Evolutionary conservation across 2,329 filamentous ascomycete species (phyloP), one percentile per base, ranked within the genome.

Genomic region (Colletotrichum lindemuthianum): DNA sequence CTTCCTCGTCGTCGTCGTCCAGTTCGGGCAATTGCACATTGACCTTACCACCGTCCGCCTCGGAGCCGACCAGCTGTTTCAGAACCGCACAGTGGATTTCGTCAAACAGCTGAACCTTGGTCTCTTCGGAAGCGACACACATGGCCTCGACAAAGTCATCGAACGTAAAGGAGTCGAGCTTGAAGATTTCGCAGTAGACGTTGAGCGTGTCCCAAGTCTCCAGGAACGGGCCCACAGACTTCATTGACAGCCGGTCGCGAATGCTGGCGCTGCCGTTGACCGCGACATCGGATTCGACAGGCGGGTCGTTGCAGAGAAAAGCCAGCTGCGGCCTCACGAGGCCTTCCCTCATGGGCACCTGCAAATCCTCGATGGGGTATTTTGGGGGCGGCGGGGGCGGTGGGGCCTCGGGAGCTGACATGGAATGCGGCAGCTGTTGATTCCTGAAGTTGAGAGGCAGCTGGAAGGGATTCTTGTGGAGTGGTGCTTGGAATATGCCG

Each of bases 181-280:
- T 88, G 73, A 97, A 97, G 15, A 97, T 90, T 72, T 97, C 93
- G 73, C 93, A 97, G 74, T 97, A 97, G n/a, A 99, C 95, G 72
- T 97, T 99, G 39, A 99, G 84, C 0, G 94, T 97, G 71, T 97
- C 93, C 96, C 96, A 99, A 0, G 92, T 92, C 77, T 97, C 95
- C 32, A 99, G 79, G 13, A 98, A 81, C 2, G 88, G 85, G 0
- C 94, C 93, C n/a, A 97, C 87, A 4, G 93, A 95, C 70, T 91
- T 88, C 88, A 95, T 96, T 16, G 89, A 80, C 58, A 98, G 88
- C 43, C 89, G 87, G 47, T 85, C 82, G 57, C 82, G 80, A 69
- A 81, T 78, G 13, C 81, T 75, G n/a, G 79, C 75, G 59, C 77
- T 78, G 44, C 66, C 66, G 13, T 63, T 63, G 1, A 52, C 32